These are phyloP conservation scores for Tothia fuscella DNA, from an alignment of 2,329 filamentous ascomycete species.

Conservation along the genomic window DNA sequence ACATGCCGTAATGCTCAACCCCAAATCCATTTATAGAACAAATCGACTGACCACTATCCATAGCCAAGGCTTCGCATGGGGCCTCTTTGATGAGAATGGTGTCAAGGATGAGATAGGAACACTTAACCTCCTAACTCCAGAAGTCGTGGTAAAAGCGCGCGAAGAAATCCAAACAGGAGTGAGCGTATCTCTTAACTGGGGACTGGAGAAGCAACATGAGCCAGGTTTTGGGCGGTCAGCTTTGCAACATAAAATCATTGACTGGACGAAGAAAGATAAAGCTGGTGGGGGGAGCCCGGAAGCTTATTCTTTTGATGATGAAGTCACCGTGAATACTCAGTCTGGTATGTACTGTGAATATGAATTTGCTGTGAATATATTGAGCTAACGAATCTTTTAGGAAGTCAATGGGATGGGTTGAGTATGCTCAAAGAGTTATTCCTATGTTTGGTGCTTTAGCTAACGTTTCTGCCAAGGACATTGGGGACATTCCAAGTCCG, in stretches of 20 bases:
- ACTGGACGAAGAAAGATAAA: constrained; percentile 4
- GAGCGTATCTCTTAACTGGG: constrained; percentile 31
- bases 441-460: not conserved
- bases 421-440: not conserved
- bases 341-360: constrained; percentile 35
- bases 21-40: not conserved
- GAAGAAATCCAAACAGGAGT: constrained; percentile 30
- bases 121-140: constrained; percentile 34
- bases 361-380: constrained; percentile 14
- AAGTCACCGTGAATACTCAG: constrained; percentile 37
- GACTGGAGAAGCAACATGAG: constrained; percentile 23
- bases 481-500: constrained; percentile 1
- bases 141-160: constrained; percentile 30
- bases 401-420: not conserved
- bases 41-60: constrained; percentile 6
- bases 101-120: constrained; percentile 32
- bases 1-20: constrained; percentile 7
- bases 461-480: constrained; percentile 1
- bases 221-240: constrained; percentile 24
- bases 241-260: constrained; percentile 12
- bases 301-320: constrained; percentile 27
- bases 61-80: constrained; percentile 23
- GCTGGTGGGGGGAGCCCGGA: not conserved
- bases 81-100: constrained; percentile 31
- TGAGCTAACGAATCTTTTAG: not conserved